Conservation (phyloP, 208 protist genomes). For the Porcisia hertigi region DNA sequence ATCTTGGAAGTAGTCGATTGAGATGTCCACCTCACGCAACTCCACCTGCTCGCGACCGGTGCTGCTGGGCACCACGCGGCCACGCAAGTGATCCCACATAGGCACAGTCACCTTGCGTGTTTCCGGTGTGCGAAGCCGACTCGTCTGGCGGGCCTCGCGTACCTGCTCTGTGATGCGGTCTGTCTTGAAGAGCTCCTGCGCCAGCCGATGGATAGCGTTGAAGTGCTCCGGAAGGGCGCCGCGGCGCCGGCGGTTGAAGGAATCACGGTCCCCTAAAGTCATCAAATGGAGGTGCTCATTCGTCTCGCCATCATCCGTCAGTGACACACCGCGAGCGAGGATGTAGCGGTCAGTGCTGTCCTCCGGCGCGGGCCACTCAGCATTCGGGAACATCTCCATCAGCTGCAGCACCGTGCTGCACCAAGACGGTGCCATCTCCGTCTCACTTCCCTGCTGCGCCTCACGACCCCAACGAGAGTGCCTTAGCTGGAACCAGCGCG, state of each 20-base stretch:
- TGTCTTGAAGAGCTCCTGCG: conserved; percentile 28
- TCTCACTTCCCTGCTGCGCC: conserved; percentile 38
- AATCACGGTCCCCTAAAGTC: conserved; percentile 18
- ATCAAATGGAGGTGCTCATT: conserved; percentile 8
- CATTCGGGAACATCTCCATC: conserved; percentile 40
- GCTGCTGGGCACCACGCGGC: conserved; percentile 39
- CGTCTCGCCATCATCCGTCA: conserved; percentile 21
- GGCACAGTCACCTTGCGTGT: conserved; percentile 21
- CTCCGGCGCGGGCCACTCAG: conserved; percentile 47
- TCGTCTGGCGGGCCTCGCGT: conserved; percentile 25
- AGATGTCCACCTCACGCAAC: conserved; percentile 29
- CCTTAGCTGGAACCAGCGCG: conserved; percentile 78
- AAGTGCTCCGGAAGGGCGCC: conserved; percentile 37
- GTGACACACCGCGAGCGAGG: conserved; percentile 40
- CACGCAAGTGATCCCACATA: conserved; percentile 35
- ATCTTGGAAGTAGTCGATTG: conserved; percentile 27
- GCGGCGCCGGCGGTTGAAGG: conserved; percentile 20
- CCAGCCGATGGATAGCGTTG: conserved; percentile 36
- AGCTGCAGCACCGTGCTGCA: conserved; percentile 60
- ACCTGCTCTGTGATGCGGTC: conserved; percentile 18
- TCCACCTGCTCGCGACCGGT: conserved; percentile 27
- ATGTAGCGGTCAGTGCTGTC: conserved; percentile 32
- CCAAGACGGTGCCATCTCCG: conserved; percentile 49
- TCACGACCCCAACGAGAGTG: conserved; percentile 75
- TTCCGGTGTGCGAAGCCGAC: conserved; percentile 24